phyloP scores from a whole-genome alignment of 2,329 filamentous ascomycete genomes.

The Phoma herbarum region DNA sequence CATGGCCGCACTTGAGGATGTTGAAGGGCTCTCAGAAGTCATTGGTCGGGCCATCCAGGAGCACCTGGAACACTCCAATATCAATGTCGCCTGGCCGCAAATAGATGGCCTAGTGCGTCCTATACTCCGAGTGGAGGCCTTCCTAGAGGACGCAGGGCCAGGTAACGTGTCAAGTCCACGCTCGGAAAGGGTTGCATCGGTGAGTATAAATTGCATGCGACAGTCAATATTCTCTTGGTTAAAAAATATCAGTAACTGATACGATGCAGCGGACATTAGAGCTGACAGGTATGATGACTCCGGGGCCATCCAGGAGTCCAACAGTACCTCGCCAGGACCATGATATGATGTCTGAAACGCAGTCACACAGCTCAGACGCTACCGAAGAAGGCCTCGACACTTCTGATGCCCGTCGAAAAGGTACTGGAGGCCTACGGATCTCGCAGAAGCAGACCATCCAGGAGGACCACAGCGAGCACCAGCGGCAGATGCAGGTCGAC shows the following conservation, averaged over 20 bases:
- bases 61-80: slow-evolving; percentile 37
- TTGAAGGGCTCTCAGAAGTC: slow-evolving; percentile 44
- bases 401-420: slow-evolving; percentile 32
- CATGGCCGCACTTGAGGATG: slow-evolving; percentile 31
- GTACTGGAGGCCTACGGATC: slow-evolving; percentile 40
- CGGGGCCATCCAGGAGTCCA: slow-evolving; percentile 35
- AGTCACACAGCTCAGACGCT: slow-evolving; percentile 16
- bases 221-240: not conserved
- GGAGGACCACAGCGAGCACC: slow-evolving; percentile 44
- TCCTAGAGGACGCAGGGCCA: slow-evolving; percentile 39
- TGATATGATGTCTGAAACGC: slow-evolving; percentile 18
- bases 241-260: not conserved
- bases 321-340: slow-evolving; percentile 20
- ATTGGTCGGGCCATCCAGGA: slow-evolving; percentile 44
- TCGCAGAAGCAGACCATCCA: slow-evolving; percentile 36
- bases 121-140: slow-evolving; percentile 44
- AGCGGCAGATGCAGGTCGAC: slow-evolving; percentile 47
- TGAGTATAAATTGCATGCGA: slow-evolving; percentile 20
- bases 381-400: slow-evolving; percentile 9
- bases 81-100: slow-evolving; percentile 38
- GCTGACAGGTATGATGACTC: slow-evolving; percentile 36
- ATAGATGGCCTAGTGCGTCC: slow-evolving; percentile 35
- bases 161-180: slow-evolving; percentile 19
- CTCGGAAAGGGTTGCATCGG: slow-evolving; percentile 41
- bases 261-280: slow-evolving; percentile 35